Percentiles rank a stretch among this genome's conserved stretches.
Conservation (phyloP, 2,329 filamentous ascomycete species). For the Fusarium phyllophilum region DNA sequence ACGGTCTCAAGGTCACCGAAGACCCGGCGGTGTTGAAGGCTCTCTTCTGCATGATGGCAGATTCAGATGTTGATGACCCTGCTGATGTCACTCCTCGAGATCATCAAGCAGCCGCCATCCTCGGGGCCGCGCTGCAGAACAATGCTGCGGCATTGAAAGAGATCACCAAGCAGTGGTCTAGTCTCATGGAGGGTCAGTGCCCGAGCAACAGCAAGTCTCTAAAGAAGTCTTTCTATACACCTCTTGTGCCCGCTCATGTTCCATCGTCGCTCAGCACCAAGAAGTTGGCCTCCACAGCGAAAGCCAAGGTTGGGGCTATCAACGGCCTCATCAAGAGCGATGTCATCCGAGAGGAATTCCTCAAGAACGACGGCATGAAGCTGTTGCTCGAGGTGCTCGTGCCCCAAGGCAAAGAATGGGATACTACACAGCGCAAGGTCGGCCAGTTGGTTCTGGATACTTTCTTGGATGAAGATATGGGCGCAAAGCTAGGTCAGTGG, state of each 20-base stretch:
- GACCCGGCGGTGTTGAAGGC: slow-evolving; percentile 62
- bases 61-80: slow-evolving; percentile 40
- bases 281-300: slow-evolving; percentile 44
- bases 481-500: slow-evolving; percentile 67
- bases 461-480: slow-evolving; percentile 74
- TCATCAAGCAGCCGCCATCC: slow-evolving; percentile 65
- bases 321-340: slow-evolving; percentile 66
- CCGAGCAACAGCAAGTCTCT: slow-evolving; percentile 44
- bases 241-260: slow-evolving; percentile 49
- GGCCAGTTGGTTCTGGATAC: slow-evolving; percentile 70
- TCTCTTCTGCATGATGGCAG: slow-evolving; percentile 66
- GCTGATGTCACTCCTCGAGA: slow-evolving; percentile 52
- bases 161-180: slow-evolving; percentile 60
- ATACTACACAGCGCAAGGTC: slow-evolving; percentile 62
- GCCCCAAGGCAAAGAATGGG: slow-evolving; percentile 59
- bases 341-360: slow-evolving; percentile 64
- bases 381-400: slow-evolving; percentile 64
- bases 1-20: slow-evolving; percentile 70
- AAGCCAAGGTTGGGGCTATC: slow-evolving; percentile 61
- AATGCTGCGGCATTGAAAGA: slow-evolving; percentile 69
- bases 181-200: slow-evolving; percentile 54
- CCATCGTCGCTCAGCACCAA: slow-evolving; percentile 38
- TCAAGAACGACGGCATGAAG: slow-evolving; percentile 63
- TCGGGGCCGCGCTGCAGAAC: slow-evolving; percentile 70
- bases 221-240: slow-evolving; percentile 54